These are phyloP conservation scores for Amphichorda felina DNA, from an alignment of 2,329 filamentous ascomycete species.

Conservation along the genomic window DNA sequence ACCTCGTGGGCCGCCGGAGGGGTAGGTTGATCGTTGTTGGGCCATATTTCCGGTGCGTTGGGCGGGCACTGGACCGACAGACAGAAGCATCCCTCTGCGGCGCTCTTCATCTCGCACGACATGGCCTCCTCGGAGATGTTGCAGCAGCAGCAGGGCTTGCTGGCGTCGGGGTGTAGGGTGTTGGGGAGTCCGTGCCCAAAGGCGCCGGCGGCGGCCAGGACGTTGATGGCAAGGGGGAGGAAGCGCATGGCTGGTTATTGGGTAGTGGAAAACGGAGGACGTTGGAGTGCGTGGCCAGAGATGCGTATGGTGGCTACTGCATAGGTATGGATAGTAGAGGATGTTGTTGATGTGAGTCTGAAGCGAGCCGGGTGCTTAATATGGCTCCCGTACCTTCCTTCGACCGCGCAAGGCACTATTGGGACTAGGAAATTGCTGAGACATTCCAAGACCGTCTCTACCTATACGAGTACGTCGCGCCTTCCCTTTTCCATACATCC, in stretches of 20 bases:
- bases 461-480: too few species aligned
- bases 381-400: too few species aligned
- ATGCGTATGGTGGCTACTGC: not conserved
- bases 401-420: too few species aligned
- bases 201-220: slow-evolving; percentile 5
- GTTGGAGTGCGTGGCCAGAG: too few species aligned
- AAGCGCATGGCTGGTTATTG: slow-evolving; percentile 6
- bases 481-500: too few species aligned
- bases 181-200: slow-evolving; percentile 8
- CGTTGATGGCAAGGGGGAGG: slow-evolving; percentile 8
- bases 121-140: slow-evolving; percentile 11
- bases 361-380: too few species aligned
- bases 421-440: too few species aligned
- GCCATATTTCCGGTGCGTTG: slow-evolving; percentile 8
- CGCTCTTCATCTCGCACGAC: slow-evolving; percentile 10
- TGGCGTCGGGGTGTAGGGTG: not conserved
- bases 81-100: slow-evolving; percentile 14
- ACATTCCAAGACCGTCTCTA: too few species aligned
- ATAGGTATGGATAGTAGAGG: not conserved
- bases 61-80: slow-evolving; percentile 12
- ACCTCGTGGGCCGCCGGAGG: not conserved
- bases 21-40: not conserved
- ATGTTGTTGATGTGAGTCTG: too few species aligned
- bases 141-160: slow-evolving; percentile 17
- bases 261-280: too few species aligned